Conservation (phyloP, 495 filamentous ascomycete species). For the Penicillium diatomitis region DNA sequence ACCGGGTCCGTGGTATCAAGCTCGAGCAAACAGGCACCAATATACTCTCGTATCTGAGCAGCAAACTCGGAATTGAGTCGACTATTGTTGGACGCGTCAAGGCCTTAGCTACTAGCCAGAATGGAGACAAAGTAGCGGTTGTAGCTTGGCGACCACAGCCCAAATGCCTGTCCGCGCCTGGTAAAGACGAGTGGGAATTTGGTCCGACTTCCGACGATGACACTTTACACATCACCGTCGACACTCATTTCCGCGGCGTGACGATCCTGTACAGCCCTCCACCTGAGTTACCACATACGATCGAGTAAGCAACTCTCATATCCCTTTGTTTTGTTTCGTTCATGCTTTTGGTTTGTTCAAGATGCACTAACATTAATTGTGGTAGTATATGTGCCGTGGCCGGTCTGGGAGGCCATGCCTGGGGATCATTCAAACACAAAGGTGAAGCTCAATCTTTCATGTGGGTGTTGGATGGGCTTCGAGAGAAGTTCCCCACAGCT, state of each 20-base stretch:
- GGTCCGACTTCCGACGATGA: neutral
- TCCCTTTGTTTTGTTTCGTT: no score
- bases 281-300: neutral
- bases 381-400: neutral
- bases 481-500: neutral
- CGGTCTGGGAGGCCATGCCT: neutral
- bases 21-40: neutral
- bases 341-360: neutral
- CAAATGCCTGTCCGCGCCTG: neutral
- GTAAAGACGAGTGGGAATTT: neutral
- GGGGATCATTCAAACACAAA: constrained; percentile 2
- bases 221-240: neutral
- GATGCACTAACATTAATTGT: neutral
- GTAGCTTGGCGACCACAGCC: neutral
- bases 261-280: neutral
- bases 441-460: constrained; percentile 1
- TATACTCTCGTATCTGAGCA: neutral
- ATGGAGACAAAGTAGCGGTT: neutral
- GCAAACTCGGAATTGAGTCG: neutral
- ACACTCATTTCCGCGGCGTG: neutral
- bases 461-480: constrained; percentile 1
- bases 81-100: neutral
- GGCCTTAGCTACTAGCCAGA: neutral
- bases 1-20: neutral
- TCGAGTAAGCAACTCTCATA: neutral